Conservation (phyloP, 129 eudicot species). For the Heracleum sosnowskyi region DNA sequence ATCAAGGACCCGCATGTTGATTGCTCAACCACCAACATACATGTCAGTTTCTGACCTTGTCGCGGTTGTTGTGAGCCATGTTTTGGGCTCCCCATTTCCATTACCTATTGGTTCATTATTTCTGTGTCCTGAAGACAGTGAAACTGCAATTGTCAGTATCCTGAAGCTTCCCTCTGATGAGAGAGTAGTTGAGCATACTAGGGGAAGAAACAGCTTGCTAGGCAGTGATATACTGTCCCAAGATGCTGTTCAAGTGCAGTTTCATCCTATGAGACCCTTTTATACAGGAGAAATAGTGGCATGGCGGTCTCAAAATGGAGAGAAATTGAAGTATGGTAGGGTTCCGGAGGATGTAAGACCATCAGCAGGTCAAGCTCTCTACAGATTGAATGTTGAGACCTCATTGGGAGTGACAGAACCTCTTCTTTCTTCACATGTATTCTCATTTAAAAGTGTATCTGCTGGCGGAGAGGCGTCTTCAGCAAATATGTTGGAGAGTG, state of each 20-base stretch:
- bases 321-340: constrained; percentile 90
- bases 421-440: constrained; percentile 81
- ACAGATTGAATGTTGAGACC: constrained; percentile 68
- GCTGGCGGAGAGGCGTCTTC: constrained; percentile 42
- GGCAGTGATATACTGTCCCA: constrained; percentile 86
- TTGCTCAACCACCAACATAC: constrained; percentile 85
- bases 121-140: constrained; percentile 62
- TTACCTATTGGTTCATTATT: constrained; percentile 66
- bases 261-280: constrained; percentile 94
- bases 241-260: constrained; percentile 86
- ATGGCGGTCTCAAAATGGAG: constrained; percentile 90
- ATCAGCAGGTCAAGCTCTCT: constrained; percentile 92
- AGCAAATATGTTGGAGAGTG: constrained; percentile 25
- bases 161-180: constrained; percentile 63
- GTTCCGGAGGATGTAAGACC: constrained; percentile 87
- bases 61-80: constrained; percentile 67
- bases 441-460: constrained; percentile 77
- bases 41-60: constrained; percentile 61
- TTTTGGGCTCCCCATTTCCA: constrained; percentile 66
- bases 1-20: constrained; percentile 35
- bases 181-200: constrained; percentile 25
- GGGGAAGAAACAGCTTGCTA: constrained; percentile 39
- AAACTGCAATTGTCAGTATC: constrained; percentile 47
- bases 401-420: constrained; percentile 61
- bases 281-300: constrained; percentile 94